Base-by-base conservation (phyloP, 129 eudicot species). In the Erigeron canadensis region DNA sequence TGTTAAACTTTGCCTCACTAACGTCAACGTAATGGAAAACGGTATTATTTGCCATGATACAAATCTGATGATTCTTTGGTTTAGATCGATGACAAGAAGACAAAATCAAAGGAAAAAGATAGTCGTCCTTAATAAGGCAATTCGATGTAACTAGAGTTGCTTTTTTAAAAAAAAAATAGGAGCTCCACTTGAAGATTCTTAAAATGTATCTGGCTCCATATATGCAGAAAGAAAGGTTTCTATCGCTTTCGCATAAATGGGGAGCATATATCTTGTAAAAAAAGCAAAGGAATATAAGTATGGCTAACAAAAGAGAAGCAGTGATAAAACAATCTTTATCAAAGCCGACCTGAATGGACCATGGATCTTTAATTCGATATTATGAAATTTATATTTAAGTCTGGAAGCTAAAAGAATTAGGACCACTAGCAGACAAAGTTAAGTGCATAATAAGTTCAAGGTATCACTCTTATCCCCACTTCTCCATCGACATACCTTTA, bases 401-500 rank as follows among this genome's bases (percentile, higher is more conserved):
- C 18, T 51, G 65, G 59, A 28, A 63, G 51, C 37, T 65, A 16
- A 70, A 63, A 57, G 65, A 53, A 72, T 55, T 72, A 54, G 86
- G 86, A 82, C 86, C 86, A 74, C 86, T 56, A 43, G 45, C 42
- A 71, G 77, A 74, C 79, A 67, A 80, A 60, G 58, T 75, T 60
- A 79, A 79, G 83, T 82, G 83, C 83, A 60, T 81, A 75, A 75
- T 77, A 79, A 75, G 65, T 74, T 65, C 72, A 67, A 76, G 68
- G 61, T 70, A 70, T 63, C 63, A 11, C 79, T 56, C 67, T 69
- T 56, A 58, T 40, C 77, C 72, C 76, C 81, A 77, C 71, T 51
- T 77, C 45, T 61, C 72, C 56, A 72, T 54, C 72, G 63, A 55
- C 77, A 71, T 28, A 28, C 34, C 76, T 77, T 77, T 77, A 77